These are phyloP conservation scores for Zygosaccharomyces pseudobailii DNA, from an alignment of 1,139 yeast genomes.

Conservation along the genomic window DNA sequence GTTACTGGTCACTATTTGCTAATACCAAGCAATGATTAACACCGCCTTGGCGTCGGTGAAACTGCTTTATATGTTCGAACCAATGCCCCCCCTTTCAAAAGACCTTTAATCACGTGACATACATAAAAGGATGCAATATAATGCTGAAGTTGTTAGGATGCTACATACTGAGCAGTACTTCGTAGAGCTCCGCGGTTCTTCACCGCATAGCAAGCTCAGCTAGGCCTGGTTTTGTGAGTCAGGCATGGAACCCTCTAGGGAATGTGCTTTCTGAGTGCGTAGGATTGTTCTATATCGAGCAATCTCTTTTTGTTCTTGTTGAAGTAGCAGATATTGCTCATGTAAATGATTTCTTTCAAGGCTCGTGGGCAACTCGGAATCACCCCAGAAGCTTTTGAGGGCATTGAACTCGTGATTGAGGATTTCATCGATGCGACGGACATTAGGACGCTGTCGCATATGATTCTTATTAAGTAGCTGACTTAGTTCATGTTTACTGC, in stretches of 20 bases:
- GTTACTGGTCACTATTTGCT: background rate
- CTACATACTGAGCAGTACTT: background rate
- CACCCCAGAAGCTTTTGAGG: conserved; percentile 21
- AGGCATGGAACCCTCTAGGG: background rate
- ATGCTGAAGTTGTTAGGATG: background rate
- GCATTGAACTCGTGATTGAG: conserved; percentile 17
- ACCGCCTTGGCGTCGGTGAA: background rate
- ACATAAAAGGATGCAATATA: background rate
- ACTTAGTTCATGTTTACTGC: conserved; percentile 14
- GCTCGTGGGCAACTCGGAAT: conserved; percentile 14
- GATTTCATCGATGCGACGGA: conserved; percentile 19
- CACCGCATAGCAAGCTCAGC: background rate
- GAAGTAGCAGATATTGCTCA: conserved; percentile 18
- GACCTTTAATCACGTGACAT: background rate
- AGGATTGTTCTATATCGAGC: conserved; percentile 1
- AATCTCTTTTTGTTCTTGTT: conserved; percentile 15
- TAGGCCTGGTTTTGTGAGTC: background rate
- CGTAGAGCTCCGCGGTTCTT: background rate
- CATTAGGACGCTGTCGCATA: conserved; percentile 17
- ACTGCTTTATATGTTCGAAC: background rate
- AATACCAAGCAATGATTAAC: background rate
- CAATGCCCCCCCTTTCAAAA: background rate
- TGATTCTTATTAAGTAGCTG: conserved; percentile 8
- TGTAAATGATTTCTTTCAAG: conserved; percentile 21
- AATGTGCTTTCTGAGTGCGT: background rate